phyloP scores from a whole-genome alignment of 148 eudicot species.

The Fagopyrum tataricum region DNA sequence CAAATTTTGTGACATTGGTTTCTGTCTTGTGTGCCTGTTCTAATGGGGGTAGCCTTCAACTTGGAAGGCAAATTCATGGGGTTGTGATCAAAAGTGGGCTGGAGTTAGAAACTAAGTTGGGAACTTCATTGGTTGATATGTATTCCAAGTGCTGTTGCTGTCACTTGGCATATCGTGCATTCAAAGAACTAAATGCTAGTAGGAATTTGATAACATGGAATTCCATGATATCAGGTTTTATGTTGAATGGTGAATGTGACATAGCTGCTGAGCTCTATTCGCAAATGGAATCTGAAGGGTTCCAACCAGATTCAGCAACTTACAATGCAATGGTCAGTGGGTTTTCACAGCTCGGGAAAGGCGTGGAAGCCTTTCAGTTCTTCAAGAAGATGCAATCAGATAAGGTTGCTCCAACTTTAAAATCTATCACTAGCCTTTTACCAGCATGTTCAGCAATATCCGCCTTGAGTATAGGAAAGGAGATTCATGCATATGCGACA shows the following conservation, averaged over 20 bases:
- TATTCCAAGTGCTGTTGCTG: slow-evolving; percentile 65
- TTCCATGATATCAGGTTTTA: slow-evolving; percentile 60
- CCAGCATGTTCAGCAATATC: slow-evolving; percentile 51
- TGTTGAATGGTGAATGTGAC: slow-evolving; percentile 49
- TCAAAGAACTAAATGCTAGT: slow-evolving; percentile 41
- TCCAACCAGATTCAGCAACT: slow-evolving; percentile 63
- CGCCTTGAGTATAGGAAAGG: slow-evolving; percentile 43
- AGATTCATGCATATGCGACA: slow-evolving; percentile 54
- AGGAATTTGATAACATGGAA: slow-evolving; percentile 75
- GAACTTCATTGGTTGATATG: slow-evolving; percentile 71
- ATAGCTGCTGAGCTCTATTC: slow-evolving; percentile 47
- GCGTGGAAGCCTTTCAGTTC: slow-evolving; percentile 44
- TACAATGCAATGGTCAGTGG: slow-evolving; percentile 87
- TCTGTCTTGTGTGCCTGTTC: slow-evolving; percentile 65
- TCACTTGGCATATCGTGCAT: slow-evolving; percentile 39
- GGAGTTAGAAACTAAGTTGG: slow-evolving; percentile 44
- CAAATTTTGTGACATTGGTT: slow-evolving; percentile 56
- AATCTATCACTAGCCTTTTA: slow-evolving; percentile 58
- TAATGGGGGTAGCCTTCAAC: slow-evolving; percentile 26
- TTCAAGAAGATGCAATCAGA: slow-evolving; percentile 50
- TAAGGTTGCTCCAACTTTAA: slow-evolving; percentile 36
- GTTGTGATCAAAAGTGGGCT: slow-evolving; percentile 40
- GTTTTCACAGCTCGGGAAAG: slow-evolving; percentile 49
- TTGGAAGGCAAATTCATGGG: slow-evolving; percentile 71
- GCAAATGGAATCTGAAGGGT: slow-evolving; percentile 40